phyloP scores from a whole-genome alignment of 495 filamentous ascomycete genomes.

The Podospora pseudocomata region DNA sequence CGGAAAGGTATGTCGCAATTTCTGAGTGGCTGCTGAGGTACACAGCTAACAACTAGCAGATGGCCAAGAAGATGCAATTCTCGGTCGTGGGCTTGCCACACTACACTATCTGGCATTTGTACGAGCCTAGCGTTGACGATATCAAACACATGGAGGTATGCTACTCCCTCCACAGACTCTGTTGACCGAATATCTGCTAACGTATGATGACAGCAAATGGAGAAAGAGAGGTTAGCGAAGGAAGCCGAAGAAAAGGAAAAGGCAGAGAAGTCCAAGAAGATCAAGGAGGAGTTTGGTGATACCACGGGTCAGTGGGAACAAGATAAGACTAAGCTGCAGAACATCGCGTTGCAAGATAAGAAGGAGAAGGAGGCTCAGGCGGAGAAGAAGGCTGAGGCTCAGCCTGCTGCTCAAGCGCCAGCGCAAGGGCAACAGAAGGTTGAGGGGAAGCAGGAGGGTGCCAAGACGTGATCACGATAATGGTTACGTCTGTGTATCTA shows the following conservation, averaged over 20 bases:
- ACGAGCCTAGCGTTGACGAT: constrained; percentile 96
- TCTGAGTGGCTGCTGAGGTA: neutral
- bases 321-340: constrained; percentile 72
- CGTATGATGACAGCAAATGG: constrained; percentile 64
- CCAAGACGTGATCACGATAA: constrained; percentile 11
- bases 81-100: constrained; percentile 97
- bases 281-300: constrained; percentile 69
- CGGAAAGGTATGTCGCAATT: constrained; percentile 70
- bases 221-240: constrained; percentile 66
- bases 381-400: constrained; percentile 16
- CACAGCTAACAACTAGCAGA: constrained; percentile 56
- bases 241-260: constrained; percentile 72
- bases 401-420: constrained; percentile 5
- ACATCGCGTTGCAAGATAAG: constrained; percentile 57
- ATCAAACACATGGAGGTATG: constrained; percentile 89
- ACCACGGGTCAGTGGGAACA: constrained; percentile 72
- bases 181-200: constrained; percentile 17
- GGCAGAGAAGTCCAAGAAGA: constrained; percentile 59
- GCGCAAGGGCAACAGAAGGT: constrained; percentile 5
- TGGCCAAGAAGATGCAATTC: constrained; percentile 93
- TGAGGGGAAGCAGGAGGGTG: constrained; percentile 11
- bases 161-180: constrained; percentile 2
- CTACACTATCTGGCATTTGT: constrained; percentile 99
- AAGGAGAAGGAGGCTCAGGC: constrained; percentile 27
- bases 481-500: neutral